phyloP scores from a whole-genome alignment of 345 rosid genomes.

The Erodium maritimum region DNA sequence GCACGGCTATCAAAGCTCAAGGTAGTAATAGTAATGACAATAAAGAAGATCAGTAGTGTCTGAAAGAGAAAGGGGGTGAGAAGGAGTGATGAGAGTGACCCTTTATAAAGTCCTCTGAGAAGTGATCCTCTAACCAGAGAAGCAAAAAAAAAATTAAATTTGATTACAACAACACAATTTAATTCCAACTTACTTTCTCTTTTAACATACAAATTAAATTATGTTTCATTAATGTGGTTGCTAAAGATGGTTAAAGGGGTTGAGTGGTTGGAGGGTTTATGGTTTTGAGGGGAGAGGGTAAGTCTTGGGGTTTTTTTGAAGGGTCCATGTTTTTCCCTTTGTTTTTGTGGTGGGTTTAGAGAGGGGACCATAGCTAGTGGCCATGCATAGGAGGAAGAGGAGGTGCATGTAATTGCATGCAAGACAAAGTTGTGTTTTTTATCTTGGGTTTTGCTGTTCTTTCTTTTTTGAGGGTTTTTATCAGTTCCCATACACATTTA shows the following conservation, averaged over 20 bases:
- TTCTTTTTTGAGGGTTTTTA: constrained; percentile 10
- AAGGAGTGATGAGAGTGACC: no score
- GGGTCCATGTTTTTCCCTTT: background rate
- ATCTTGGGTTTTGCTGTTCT: constrained; percentile 18
- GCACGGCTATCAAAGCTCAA: constrained; percentile 3
- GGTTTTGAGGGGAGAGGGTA: constrained; percentile 2
- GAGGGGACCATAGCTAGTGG: constrained; percentile 17
- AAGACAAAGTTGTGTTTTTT: constrained; percentile 23
- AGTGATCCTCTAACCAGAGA: constrained; percentile 2
- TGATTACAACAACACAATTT: no score
- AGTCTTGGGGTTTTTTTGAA: constrained; percentile 12
- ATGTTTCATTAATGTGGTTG: no score
- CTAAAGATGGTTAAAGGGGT: background rate
- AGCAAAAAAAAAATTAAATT: background rate
- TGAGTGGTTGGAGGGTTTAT: constrained; percentile 11
- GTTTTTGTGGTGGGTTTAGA: background rate
- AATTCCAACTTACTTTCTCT: no score
- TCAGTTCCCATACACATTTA: constrained; percentile 1
- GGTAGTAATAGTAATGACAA: constrained; percentile 28
- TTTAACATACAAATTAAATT: no score
- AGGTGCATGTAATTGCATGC: constrained; percentile 20
- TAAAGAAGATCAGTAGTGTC: constrained; percentile 16
- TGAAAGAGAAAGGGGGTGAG: constrained; percentile 35
- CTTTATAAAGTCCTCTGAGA: constrained; percentile 4
- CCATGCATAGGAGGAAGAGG: constrained; percentile 17